A percentile compares a stretch with the other conserved stretches of the same genome.
phyloP scores from a whole-genome alignment of 768 basidiomycete species.

The Fomitopsis serialis region DNA sequence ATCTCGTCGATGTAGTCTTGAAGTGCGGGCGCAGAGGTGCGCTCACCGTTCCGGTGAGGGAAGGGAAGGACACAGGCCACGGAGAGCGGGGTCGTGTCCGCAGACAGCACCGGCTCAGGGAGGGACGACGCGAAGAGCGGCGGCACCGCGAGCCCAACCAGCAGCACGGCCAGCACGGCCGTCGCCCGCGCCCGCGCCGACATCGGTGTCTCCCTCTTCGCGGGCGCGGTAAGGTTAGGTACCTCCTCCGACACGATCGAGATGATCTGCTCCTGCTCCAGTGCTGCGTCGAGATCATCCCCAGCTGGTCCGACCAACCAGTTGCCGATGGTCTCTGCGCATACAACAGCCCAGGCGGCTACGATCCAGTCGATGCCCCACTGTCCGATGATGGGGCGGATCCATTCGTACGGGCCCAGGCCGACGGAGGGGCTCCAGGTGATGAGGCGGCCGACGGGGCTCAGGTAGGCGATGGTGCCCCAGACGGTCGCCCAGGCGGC shows the following conservation, averaged over 20 bases:
- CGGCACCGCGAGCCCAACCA: slow-evolving; percentile 48
- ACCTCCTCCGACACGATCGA: slow-evolving; percentile 10
- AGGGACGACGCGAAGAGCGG: slow-evolving; percentile 41
- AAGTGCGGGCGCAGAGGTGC: slow-evolving; percentile 32
- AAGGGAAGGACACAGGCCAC: slow-evolving; percentile 69
- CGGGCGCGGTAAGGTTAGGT: neutral
- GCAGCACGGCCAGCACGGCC: slow-evolving; percentile 32
- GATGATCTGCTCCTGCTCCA: slow-evolving; percentile 1
- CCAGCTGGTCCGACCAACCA: slow-evolving; percentile 49
- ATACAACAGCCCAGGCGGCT: slow-evolving; percentile 70
- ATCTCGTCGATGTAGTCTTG: slow-evolving; percentile 62
- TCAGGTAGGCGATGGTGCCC: slow-evolving; percentile 46
- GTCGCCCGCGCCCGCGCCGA: slow-evolving; percentile 16
- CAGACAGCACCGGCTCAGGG: slow-evolving; percentile 33
- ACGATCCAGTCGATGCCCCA: slow-evolving; percentile 65
- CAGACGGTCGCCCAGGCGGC: slow-evolving; percentile 63
- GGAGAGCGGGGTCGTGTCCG: slow-evolving; percentile 45
- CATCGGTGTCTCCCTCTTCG: neutral
- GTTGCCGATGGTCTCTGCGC: slow-evolving; percentile 44
- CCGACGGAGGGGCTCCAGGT: slow-evolving; percentile 64
- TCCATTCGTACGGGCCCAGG: slow-evolving; percentile 56
- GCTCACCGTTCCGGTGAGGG: slow-evolving; percentile 34
- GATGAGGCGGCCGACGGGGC: slow-evolving; percentile 65
- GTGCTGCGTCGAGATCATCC: neutral
- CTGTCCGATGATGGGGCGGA: slow-evolving; percentile 52